These are phyloP conservation scores for Nymphaea thermarum DNA, from an alignment of 164 flowering plant genomes.

Conservation along the genomic window DNA sequence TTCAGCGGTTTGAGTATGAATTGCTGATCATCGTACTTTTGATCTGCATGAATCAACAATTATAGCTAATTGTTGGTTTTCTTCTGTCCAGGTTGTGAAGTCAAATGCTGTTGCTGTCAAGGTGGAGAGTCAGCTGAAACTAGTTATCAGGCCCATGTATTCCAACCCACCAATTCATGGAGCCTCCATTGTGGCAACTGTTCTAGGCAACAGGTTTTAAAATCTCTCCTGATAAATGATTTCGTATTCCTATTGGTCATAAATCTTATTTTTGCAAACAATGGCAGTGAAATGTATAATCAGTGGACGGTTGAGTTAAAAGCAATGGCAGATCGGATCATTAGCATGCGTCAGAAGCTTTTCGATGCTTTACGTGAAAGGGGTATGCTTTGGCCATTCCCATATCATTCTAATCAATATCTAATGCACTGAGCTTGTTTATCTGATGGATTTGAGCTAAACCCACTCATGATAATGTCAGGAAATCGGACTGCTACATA, in stretches of 20 bases:
- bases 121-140: slow-evolving; percentile 97
- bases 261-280: neutral
- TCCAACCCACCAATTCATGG: slow-evolving; percentile 98
- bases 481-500: too few relatives aligned
- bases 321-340: slow-evolving; percentile 97
- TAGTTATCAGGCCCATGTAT: slow-evolving; percentile 97
- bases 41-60: too few relatives aligned
- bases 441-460: too few relatives aligned
- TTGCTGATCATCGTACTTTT: too few relatives aligned
- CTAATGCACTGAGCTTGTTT: too few relatives aligned
- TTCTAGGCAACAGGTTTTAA: slow-evolving; percentile 69
- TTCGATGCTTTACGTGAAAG: slow-evolving; percentile 67
- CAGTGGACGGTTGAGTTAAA: slow-evolving; percentile 97
- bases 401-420: too few relatives aligned
- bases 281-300: slow-evolving; percentile 55
- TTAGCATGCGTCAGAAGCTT: slow-evolving; percentile 77
- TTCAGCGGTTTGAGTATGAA: too few relatives aligned
- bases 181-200: slow-evolving; percentile 90
- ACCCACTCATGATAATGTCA: too few relatives aligned
- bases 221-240: too few relatives aligned
- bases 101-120: slow-evolving; percentile 67
- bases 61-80: neutral
- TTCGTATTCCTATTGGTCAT: too few relatives aligned
- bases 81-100: slow-evolving; percentile 53
- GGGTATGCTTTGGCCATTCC: slow-evolving; percentile 27